Evolutionary conservation across 345 rosid species (phyloP), one percentile per base, ranked within the genome.

Genomic region (Salix koriyanagi): DNA sequence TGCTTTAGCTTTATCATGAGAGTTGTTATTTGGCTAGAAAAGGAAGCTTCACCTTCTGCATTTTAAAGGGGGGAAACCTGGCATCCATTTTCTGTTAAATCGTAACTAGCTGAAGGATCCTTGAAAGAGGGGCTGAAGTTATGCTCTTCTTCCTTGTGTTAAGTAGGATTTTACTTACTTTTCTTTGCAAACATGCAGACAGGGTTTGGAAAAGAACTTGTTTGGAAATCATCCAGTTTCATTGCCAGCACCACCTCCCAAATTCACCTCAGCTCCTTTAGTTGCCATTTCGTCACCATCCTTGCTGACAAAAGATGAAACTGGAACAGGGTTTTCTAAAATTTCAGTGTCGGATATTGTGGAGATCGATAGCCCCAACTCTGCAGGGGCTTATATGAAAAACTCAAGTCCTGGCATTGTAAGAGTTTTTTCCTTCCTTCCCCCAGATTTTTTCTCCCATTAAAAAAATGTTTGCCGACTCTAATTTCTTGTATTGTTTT

Each of bases 191-290:
- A 73, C 41, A 65, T 82, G 83, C 94, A 93, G 97, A 90, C 89
- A n/a, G 83, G 98, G 97, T 50, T 77, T 92, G 84, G 98, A 89
- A 81, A 92, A 90, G 88, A 90, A 89, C 81, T 81, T 96, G 83
- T 85, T 92, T 77, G 98, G 99, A 80, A 92, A 87, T 77, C 91
- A 91, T 88, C 92, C 93, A 65, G 88, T 88, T 85, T 90, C 97
- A 76, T 85, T 89, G 73, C 70, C 93, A 56, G 79, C 80, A 6
- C 92, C 96, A 72, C 97, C 97, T 19, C 94, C 94, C 80, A 89
- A 91, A 76, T 91, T 89, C 87, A 88, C 89, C 60, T 87, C 95
- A 66, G 97, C 93, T 83, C 88, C 94, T 18, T 76, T 90, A 71
- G 78, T 91, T 66, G 74, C 84, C 76, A 82, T 79, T 50, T 72